These are phyloP conservation scores for Cryptosporidium viatorum DNA, from an alignment of 169 alveolate genomes.

Conservation along the genomic window DNA sequence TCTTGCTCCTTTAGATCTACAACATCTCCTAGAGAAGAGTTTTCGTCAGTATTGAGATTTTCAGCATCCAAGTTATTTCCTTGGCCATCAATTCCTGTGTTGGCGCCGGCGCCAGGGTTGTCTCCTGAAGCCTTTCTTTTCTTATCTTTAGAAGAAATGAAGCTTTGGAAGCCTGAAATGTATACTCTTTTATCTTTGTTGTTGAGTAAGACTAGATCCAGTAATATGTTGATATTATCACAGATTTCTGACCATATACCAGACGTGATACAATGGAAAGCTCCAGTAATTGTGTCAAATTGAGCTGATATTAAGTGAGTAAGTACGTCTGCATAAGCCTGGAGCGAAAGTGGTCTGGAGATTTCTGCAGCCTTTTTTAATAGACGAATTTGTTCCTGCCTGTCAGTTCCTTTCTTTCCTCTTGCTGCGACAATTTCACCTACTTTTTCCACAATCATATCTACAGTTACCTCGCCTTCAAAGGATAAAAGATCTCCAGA, in stretches of 20 bases:
- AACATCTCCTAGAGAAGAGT: conserved; percentile 14
- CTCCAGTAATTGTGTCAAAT: conserved; percentile 89
- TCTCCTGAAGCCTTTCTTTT: conserved; percentile 60
- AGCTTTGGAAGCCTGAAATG: conserved; percentile 82
- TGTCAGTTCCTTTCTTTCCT: conserved; percentile 90
- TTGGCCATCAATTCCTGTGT: background rate
- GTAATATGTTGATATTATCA: conserved; percentile 79
- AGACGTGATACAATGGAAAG: conserved; percentile 85
- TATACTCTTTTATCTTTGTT: conserved; percentile 75
- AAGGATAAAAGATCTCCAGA: conserved; percentile 83
- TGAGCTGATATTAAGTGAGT: conserved; percentile 88
- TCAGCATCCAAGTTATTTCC: background rate
- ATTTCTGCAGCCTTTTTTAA: conserved; percentile 86
- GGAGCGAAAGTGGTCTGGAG: conserved; percentile 84
- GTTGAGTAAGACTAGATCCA: conserved; percentile 35
- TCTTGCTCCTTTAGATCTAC: conserved; percentile 55
- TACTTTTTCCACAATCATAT: conserved; percentile 85
- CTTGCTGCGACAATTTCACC: conserved; percentile 79
- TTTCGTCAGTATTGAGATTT: background rate
- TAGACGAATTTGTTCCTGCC: conserved; percentile 86
- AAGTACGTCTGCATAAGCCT: conserved; percentile 86
- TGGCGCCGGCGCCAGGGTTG: background rate
- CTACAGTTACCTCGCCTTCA: conserved; percentile 86
- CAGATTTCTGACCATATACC: conserved; percentile 86
- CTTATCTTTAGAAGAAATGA: conserved; percentile 77